phyloP scores from a whole-genome alignment of 495 filamentous ascomycete species.

The Tuber indicum region DNA sequence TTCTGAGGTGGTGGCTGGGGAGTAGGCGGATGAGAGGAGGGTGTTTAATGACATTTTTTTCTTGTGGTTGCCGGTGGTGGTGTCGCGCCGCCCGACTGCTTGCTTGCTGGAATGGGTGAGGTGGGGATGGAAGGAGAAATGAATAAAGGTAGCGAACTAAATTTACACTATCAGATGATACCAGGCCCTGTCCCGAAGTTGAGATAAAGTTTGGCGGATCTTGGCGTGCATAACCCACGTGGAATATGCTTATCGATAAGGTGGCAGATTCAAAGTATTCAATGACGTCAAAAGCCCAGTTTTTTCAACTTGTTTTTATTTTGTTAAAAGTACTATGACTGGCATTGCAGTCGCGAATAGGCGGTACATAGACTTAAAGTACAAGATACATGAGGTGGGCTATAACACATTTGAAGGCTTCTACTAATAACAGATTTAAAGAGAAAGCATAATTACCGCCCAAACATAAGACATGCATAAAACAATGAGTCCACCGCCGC shows the following conservation, averaged over 20 bases:
- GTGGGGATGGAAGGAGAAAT: background rate
- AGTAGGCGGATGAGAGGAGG: background rate
- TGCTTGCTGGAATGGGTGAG: background rate
- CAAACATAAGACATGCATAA: background rate
- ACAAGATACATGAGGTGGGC: background rate
- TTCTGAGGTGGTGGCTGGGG: background rate
- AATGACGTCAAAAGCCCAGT: background rate
- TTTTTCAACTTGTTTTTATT: background rate
- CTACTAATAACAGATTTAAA: background rate
- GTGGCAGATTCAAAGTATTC: background rate
- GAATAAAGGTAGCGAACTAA: background rate
- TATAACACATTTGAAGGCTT: background rate
- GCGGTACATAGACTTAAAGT: background rate
- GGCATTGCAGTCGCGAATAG: background rate
- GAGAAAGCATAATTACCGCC: background rate
- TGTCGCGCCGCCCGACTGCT: background rate
- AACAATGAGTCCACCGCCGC: background rate
- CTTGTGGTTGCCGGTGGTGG: background rate
- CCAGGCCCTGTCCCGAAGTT: background rate
- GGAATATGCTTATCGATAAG: conserved; percentile 4
- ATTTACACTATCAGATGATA: background rate
- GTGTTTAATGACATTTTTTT: conserved; percentile 2
- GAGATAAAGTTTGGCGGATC: background rate
- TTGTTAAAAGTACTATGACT: background rate
- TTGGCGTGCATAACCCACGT: background rate